Conservation (phyloP, 2,329 filamentous ascomycete species). For the Pseudogymnoascus verrucosus region DNA sequence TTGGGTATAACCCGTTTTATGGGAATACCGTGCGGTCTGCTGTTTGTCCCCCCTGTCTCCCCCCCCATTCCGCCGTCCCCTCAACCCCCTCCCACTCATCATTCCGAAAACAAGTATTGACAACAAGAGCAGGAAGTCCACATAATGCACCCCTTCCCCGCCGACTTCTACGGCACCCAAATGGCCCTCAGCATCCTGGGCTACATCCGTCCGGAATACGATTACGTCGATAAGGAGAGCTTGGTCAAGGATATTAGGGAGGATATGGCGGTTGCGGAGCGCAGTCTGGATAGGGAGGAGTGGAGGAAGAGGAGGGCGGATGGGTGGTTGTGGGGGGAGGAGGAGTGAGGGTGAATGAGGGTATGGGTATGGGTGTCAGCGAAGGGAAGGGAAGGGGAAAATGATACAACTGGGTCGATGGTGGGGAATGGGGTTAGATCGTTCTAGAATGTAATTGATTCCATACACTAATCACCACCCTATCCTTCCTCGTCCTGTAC, state of each 20-base stretch:
- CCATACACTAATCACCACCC: neutral
- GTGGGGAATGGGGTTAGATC: neutral
- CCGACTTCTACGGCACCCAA: constrained; percentile 77
- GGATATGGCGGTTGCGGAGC: constrained; percentile 75
- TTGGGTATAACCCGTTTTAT: constrained; percentile 97
- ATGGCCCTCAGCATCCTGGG: constrained; percentile 77
- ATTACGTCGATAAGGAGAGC: constrained; percentile 78
- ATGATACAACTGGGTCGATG: too few species aligned
- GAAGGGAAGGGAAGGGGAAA: constrained; percentile 10
- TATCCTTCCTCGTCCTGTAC: neutral
- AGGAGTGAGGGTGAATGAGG: constrained; percentile 11
- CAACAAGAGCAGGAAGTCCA: constrained; percentile 60
- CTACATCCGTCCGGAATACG: constrained; percentile 80
- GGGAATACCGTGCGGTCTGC: constrained; percentile 80
- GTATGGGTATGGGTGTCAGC: constrained; percentile 7
- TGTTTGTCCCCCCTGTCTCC: constrained; percentile 30
- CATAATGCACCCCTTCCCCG: constrained; percentile 66
- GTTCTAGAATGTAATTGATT: neutral
- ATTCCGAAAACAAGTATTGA: neutral
- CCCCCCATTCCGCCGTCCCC: too few species aligned
- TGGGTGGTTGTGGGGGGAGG: constrained; percentile 14
- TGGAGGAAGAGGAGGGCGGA: constrained; percentile 37
- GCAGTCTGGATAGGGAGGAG: constrained; percentile 58
- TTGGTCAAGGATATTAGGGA: constrained; percentile 80
- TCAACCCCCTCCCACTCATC: too few species aligned